Evolutionary conservation across 306 rosid genomes (phyloP), one percentile per base, ranked within the genome.

Genomic region (Sicyos edulis): DNA sequence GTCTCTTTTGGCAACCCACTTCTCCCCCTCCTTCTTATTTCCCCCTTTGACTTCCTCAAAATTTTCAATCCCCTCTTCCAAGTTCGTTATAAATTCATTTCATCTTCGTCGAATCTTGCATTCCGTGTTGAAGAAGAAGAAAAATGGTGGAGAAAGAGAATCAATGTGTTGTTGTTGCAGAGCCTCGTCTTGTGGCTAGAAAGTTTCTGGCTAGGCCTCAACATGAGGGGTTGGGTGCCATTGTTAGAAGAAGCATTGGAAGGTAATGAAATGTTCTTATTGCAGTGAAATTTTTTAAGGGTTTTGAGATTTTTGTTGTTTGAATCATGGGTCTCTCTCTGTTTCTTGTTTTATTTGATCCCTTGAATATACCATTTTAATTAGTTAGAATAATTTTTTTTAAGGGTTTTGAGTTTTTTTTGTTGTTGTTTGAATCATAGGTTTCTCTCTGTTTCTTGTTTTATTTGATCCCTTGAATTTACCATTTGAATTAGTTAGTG

Each of bases 211-310:
- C 99, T 16, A 85, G 88, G 80, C 96, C 96, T 77, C 99, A 91
- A 74, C 89, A 62, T 77, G 99, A 93, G 80, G 99, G 99, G 49
- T 81, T 81, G 50, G 99, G 97, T 1, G 99, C 99, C 40, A 82
- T 88, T 86, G 99, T 93, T 72, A 83, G 99, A 77, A 88, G 99
- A 79, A 93, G 99, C 89, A 91, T 93, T 60, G 99, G 99, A 75
- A 59, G 99, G 99, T 88, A 80, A 62, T 42, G 13, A 21, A 21
- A 16, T 0, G 47, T 32, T 29, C 21, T 53, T 53, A n/a, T 53
- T 53, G 1, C 3, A 53, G 11, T 29, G 6, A 14, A 3, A 16
- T 0, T 12, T 9, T 34, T 34, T 0, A 16, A 8, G 69, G 67
- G 67, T 32, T 60, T 60, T 32, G 67, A 60, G 67, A 2, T 60